phyloP scores from a whole-genome alignment of 306 rosid species.

The Pueraria montana region DNA sequence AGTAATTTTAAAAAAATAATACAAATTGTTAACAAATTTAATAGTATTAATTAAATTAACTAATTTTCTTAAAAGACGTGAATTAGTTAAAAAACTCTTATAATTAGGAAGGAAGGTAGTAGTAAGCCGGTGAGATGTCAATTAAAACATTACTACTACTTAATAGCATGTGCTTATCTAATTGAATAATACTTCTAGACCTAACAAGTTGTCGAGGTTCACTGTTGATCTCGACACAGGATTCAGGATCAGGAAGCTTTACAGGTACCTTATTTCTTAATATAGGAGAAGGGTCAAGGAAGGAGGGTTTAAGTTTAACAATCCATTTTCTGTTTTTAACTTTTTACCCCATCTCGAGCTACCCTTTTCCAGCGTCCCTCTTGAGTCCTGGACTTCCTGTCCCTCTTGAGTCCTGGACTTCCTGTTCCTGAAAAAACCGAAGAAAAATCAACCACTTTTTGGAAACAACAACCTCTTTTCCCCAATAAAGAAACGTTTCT shows the following conservation, averaged over 20 bases:
- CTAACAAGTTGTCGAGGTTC: slow-evolving; percentile 13
- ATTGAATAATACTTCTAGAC: neutral
- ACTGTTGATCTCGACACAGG: slow-evolving; percentile 34
- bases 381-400: neutral
- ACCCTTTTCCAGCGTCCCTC: neutral
- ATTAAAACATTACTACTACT: too few relatives aligned
- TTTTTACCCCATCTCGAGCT: neutral
- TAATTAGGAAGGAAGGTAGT: too few relatives aligned
- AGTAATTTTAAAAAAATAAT: too few relatives aligned
- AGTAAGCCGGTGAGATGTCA: too few relatives aligned
- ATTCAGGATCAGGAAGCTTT: too few relatives aligned
- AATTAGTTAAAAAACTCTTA: too few relatives aligned
- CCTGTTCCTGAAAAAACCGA: neutral
- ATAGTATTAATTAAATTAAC: too few relatives aligned
- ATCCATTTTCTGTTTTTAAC: neutral
- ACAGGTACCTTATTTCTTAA: neutral
- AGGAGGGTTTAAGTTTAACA: too few relatives aligned
- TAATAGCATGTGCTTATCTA: too few relatives aligned
- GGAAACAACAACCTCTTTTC: neutral
- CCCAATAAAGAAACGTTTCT: neutral
- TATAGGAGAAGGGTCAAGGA: neutral
- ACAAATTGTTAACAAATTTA: too few relatives aligned
- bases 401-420: neutral
- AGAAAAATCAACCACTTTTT: neutral
- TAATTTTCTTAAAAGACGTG: too few relatives aligned